phyloP scores from a whole-genome alignment of 257 asterid species.

The Thymus quinquecostatus region DNA sequence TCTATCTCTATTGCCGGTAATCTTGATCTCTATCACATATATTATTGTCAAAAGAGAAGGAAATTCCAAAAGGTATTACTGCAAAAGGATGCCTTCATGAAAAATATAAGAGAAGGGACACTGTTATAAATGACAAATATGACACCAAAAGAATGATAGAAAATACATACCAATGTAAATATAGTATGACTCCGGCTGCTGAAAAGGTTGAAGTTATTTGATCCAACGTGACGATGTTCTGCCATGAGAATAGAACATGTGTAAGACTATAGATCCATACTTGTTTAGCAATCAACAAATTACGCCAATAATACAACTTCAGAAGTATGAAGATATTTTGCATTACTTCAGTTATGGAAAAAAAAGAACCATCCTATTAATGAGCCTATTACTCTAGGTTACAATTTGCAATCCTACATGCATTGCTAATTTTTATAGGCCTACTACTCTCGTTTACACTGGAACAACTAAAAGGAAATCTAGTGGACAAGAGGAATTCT shows the following conservation, averaged over 20 bases:
- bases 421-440: neutral
- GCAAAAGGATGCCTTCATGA: neutral
- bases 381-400: neutral
- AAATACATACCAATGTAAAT: constrained; percentile 81
- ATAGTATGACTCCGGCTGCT: constrained; percentile 99
- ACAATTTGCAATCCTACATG: neutral
- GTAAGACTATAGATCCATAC: constrained; percentile 26
- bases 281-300: constrained; percentile 9
- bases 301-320: neutral
- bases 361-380: neutral
- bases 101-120: constrained; percentile 13
- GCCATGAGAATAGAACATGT: constrained; percentile 47
- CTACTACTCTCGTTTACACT: neutral
- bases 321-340: constrained; percentile 1
- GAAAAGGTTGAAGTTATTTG: constrained; percentile 93
- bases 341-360: neutral
- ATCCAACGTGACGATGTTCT: constrained; percentile 99
- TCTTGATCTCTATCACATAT: no score
- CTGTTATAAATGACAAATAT: constrained; percentile 14
- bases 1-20: no score
- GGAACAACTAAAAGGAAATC: neutral
- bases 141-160: constrained; percentile 22
- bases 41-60: neutral
- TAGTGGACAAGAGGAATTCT: neutral
- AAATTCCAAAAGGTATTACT: neutral